These are phyloP conservation scores for Dalbergia oliveri DNA, from an alignment of 306 rosid species.

Conservation along the genomic window DNA sequence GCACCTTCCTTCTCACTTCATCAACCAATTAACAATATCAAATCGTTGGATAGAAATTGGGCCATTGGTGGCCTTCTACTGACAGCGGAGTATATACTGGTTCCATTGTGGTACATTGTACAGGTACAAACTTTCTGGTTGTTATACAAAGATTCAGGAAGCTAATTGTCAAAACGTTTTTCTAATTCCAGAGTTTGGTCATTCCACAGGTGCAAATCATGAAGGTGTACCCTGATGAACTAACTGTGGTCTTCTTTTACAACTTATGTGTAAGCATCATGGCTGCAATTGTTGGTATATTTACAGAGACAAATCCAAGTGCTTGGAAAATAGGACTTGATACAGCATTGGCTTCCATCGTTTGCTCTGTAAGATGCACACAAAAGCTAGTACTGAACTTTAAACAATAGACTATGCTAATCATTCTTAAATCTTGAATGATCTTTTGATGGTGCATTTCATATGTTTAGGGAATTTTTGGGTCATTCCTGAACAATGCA, in stretches of 20 bases:
- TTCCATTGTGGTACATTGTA: constrained; percentile 91
- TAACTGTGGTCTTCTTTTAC: constrained; percentile 89
- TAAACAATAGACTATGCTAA: not conserved
- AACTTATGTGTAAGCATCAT: constrained; percentile 71
- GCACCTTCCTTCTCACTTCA: constrained; percentile 46
- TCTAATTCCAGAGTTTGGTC: not conserved
- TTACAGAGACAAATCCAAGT: constrained; percentile 69
- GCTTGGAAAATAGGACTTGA: constrained; percentile 76
- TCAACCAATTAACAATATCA: constrained; percentile 40
- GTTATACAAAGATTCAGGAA: not conserved
- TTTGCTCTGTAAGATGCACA: constrained; percentile 80
- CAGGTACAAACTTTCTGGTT: constrained; percentile 58
- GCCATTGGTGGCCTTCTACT: constrained; percentile 82
- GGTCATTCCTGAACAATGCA: constrained; percentile 79
- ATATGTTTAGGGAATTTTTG: constrained; percentile 74
- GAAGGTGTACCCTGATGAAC: constrained; percentile 89
- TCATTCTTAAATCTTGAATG: not conserved
- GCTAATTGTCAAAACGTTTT: constrained; percentile 8
- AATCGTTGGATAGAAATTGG: constrained; percentile 64
- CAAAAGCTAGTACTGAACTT: not conserved
- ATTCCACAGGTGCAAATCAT: constrained; percentile 82
- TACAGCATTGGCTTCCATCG: constrained; percentile 69
- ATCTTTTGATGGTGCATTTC: constrained; percentile 4
- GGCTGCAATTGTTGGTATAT: constrained; percentile 67
- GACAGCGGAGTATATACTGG: constrained; percentile 79